Evolutionary conservation across 305 asterid genomes (phyloP).

Genomic region (Striga hermonthica): DNA sequence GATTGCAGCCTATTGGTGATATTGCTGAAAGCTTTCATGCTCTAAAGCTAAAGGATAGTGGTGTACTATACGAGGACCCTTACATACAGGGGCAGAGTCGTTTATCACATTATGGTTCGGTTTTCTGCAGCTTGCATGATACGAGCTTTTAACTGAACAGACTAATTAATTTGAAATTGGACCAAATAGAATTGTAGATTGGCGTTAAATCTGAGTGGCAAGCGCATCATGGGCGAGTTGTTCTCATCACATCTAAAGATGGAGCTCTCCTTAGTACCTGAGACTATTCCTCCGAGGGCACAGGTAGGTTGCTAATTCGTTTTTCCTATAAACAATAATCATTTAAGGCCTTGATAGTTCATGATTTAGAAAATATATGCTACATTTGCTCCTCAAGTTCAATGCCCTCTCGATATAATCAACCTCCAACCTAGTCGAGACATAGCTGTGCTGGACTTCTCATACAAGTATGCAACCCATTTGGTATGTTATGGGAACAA

Average conservation of each 20-base stretch:
- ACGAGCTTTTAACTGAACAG: constrained; percentile 18
- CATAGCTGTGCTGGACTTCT: constrained; percentile 84
- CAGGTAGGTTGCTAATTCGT: constrained; percentile 51
- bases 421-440: constrained; percentile 92
- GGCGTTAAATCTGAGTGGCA: constrained; percentile 96
- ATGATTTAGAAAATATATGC: constrained; percentile 18
- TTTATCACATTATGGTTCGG: constrained; percentile 26
- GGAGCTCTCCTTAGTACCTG: constrained; percentile 87
- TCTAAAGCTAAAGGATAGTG: constrained; percentile 86
- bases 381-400: constrained; percentile 54
- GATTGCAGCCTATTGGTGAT: constrained; percentile 76
- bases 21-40: constrained; percentile 81
- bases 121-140: constrained; percentile 8
- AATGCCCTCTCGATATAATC: constrained; percentile 87
- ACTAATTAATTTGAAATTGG: constrained; percentile 21
- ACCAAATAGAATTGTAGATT: constrained; percentile 49
- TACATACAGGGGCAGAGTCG: constrained; percentile 65
- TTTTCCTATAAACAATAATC: neutral
- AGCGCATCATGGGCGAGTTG: constrained; percentile 75
- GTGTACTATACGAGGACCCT: constrained; percentile 88
- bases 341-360: neutral
- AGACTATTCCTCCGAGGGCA: constrained; percentile 93
- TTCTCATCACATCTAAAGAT: constrained; percentile 75
- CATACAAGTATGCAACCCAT: constrained; percentile 68
- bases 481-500: constrained; percentile 50